phyloP scores from a whole-genome alignment of 352 stramenopile species.

The Pythium angustatum region DNA sequence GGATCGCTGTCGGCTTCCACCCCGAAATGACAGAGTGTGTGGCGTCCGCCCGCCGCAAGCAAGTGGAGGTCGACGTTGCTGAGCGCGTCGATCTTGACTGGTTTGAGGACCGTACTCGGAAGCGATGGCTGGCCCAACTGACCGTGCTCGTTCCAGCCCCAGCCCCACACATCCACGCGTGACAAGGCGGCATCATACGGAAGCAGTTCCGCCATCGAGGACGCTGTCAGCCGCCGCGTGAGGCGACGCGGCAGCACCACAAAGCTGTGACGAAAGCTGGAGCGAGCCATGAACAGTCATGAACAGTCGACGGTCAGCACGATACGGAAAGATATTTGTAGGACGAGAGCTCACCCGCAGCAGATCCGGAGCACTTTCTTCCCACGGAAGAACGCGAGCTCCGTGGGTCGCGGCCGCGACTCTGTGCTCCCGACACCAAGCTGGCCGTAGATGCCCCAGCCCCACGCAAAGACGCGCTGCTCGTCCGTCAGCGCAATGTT shows the following conservation, averaged over 20 bases:
- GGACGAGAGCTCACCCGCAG: slow-evolving; percentile 27
- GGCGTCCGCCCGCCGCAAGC: slow-evolving; percentile 37
- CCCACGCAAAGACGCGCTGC: slow-evolving; percentile 37
- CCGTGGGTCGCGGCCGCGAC: slow-evolving; percentile 29
- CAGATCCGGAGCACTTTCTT: slow-evolving; percentile 34
- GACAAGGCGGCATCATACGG: slow-evolving; percentile 1
- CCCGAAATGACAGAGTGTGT: slow-evolving; percentile 37
- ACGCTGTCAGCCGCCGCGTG: slow-evolving; percentile 24
- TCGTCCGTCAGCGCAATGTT: slow-evolving; percentile 35
- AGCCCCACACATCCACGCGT: slow-evolving; percentile 37
- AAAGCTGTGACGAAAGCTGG: slow-evolving; percentile 38
- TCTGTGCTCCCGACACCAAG: slow-evolving; percentile 34
- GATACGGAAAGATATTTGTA: neutral
- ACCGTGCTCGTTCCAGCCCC: slow-evolving; percentile 46
- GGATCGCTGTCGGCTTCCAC: slow-evolving; percentile 13
- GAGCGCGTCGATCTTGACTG: slow-evolving; percentile 23
- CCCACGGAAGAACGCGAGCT: slow-evolving; percentile 30
- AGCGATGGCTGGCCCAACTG: slow-evolving; percentile 32
- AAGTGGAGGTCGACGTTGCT: slow-evolving; percentile 30
- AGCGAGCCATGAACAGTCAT: neutral
- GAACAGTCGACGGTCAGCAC: neutral
- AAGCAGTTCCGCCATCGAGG: slow-evolving; percentile 17
- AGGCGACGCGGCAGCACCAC: slow-evolving; percentile 28
- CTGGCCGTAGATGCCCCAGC: slow-evolving; percentile 49
- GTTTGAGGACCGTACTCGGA: slow-evolving; percentile 23